These are phyloP conservation scores for Russula brevipes DNA, from an alignment of 768 basidiomycete genomes.

Conservation along the genomic window DNA sequence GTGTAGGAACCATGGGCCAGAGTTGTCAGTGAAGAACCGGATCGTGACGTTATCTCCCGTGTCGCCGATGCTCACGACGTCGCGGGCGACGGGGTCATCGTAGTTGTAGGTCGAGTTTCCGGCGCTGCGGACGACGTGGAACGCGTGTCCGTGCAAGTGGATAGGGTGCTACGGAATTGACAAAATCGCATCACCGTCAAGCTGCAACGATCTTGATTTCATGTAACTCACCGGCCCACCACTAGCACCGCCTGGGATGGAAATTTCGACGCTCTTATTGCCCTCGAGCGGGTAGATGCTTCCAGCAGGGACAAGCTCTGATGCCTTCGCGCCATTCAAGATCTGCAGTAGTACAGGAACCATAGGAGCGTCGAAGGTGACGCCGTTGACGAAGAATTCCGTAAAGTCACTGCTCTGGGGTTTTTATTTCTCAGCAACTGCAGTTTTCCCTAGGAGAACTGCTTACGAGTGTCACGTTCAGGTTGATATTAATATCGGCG, in stretches of 20 bases:
- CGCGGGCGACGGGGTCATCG: conserved; percentile 41
- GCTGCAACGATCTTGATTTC: no score
- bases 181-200: no score
- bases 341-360: conserved; percentile 55
- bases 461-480: not conserved
- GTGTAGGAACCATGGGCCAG: conserved; percentile 30
- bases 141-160: conserved; percentile 10
- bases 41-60: conserved; percentile 21
- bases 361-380: conserved; percentile 37
- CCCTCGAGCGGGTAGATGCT: conserved; percentile 43
- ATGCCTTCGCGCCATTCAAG: conserved; percentile 46
- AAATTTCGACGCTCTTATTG: conserved; percentile 44
- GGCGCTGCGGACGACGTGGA: conserved; percentile 20
- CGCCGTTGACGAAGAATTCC: conserved; percentile 35
- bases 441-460: not conserved
- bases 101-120: conserved; percentile 20
- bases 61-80: conserved; percentile 34
- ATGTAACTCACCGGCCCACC: not conserved
- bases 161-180: not conserved
- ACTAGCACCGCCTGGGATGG: not conserved
- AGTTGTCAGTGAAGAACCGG: conserved; percentile 31
- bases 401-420: not conserved
- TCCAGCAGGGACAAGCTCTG: conserved; percentile 45
- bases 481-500: conserved; percentile 11
- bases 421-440: not conserved